Percentiles rank a stretch among this genome's conserved stretches.
These are phyloP conservation scores for Peniophora sp. DNA, from an alignment of 1,284 basidiomycete species.

Conservation along the genomic window DNA sequence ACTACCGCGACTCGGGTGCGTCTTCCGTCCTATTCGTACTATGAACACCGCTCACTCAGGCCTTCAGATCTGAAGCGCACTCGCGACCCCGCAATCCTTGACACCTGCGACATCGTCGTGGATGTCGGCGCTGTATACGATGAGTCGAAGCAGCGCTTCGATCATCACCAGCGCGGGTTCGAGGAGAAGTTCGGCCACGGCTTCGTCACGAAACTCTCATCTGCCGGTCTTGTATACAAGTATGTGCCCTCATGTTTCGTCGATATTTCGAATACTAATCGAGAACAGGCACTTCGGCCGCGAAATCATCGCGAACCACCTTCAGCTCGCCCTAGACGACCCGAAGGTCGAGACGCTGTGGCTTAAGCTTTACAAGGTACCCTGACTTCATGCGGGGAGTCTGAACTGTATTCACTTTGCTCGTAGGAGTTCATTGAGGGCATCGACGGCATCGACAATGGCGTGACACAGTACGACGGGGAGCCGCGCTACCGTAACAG, in stretches of 20 bases:
- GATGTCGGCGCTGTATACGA: constrained; percentile 96
- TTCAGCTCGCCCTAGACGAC: constrained; percentile 46
- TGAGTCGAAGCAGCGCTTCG: constrained; percentile 71
- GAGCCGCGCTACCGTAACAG: constrained; percentile 64
- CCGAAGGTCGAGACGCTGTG: constrained; percentile 69
- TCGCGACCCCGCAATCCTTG: constrained; percentile 75
- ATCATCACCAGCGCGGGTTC: constrained; percentile 97
- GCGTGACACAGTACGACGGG: constrained; percentile 74
- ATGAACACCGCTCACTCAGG: constrained; percentile 1
- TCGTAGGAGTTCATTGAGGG: constrained; percentile 85
- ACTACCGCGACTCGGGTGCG: constrained; percentile 70
- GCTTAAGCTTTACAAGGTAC: constrained; percentile 82
- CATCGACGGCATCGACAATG: constrained; percentile 95
- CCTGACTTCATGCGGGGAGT: too few relatives aligned
- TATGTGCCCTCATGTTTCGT: constrained; percentile 25
- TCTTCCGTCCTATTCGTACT: constrained; percentile 10
- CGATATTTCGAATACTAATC: neutral
- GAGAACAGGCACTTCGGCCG: constrained; percentile 80
- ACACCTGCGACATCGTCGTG: constrained; percentile 91
- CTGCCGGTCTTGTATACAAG: constrained; percentile 95
- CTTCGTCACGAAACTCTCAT: constrained; percentile 84
- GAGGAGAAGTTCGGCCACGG: constrained; percentile 83
- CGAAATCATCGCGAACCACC: constrained; percentile 71
- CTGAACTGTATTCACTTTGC: too few relatives aligned
- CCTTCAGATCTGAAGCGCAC: constrained; percentile 69